A percentile compares a stretch with the other conserved stretches of the same genome.
phyloP scores from a whole-genome alignment of 257 asterid genomes.

The Fraxinus pennsylvanica region DNA sequence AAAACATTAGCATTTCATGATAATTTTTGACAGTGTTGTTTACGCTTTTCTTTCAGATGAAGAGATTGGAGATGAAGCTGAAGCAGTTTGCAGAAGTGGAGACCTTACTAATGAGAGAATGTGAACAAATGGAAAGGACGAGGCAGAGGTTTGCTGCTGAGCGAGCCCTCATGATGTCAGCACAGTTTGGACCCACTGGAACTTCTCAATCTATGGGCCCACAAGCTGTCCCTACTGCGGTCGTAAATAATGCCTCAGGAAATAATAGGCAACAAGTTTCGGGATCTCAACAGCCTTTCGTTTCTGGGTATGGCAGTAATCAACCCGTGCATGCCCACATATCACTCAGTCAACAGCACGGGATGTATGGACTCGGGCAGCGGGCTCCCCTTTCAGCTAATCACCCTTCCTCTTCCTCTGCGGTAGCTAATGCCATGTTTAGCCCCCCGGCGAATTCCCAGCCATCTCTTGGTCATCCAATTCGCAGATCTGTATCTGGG shows the following conservation, averaged over 20 bases:
- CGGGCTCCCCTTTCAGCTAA: conserved; percentile 79
- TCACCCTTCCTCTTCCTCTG: conserved; percentile 66
- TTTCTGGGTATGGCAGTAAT: conserved; percentile 63
- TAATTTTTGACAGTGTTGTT: conserved; percentile 15
- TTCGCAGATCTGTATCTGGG: conserved; percentile 74
- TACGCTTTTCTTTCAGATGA: conserved; percentile 51
- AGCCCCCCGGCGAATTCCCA: conserved; percentile 61
- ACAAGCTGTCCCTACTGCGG: conserved; percentile 47
- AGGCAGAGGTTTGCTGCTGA: conserved; percentile 76
- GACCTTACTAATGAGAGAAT: conserved; percentile 90
- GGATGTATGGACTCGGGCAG: conserved; percentile 77
- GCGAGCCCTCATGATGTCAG: conserved; percentile 55
- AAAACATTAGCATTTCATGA: background rate
- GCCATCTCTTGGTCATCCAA: conserved; percentile 60
- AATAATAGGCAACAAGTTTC: conserved; percentile 63
- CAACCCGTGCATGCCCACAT: conserved; percentile 76
- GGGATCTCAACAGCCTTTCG: conserved; percentile 59
- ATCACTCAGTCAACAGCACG: conserved; percentile 72
- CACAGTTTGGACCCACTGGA: conserved; percentile 59
- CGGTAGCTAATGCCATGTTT: conserved; percentile 43
- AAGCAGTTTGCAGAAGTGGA: conserved; percentile 99
- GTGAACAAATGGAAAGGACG: conserved; percentile 87
- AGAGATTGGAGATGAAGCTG: conserved; percentile 92
- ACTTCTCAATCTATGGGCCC: conserved; percentile 54
- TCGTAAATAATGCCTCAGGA: conserved; percentile 45